phyloP scores from a whole-genome alignment of 75 land plant species.

The Pinus taeda region DNA sequence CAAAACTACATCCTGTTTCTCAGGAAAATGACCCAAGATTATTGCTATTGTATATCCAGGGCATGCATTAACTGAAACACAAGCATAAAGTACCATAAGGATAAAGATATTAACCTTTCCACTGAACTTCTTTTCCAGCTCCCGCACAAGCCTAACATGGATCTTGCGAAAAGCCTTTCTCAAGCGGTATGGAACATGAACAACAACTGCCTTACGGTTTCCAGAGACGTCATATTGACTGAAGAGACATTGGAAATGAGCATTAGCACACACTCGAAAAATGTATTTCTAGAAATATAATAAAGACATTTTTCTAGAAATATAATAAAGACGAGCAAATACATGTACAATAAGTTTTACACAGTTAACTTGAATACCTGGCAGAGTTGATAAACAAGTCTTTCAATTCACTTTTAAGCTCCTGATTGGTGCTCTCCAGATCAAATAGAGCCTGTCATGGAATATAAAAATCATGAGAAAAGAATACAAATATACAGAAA shows the following conservation, averaged over 20 bases:
- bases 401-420: slow-evolving; percentile 74
- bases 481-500: background rate
- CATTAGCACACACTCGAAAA: background rate
- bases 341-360: background rate
- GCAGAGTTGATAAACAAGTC: slow-evolving; percentile 81
- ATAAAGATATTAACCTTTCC: slow-evolving; percentile 63
- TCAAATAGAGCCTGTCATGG: slow-evolving; percentile 60
- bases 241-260: background rate
- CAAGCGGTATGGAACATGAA: slow-evolving; percentile 76
- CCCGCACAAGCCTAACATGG: slow-evolving; percentile 76
- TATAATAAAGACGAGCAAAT: too few relatives aligned
- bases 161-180: slow-evolving; percentile 75
- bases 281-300: background rate
- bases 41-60: background rate
- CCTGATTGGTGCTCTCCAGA: slow-evolving; percentile 67
- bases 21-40: background rate
- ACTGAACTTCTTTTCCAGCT: slow-evolving; percentile 91
- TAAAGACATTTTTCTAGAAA: too few relatives aligned
- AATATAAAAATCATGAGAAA: background rate
- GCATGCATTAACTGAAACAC: background rate
- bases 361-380: slow-evolving; percentile 32
- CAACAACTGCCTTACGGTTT: slow-evolving; percentile 66
- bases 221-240: slow-evolving; percentile 74
- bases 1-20: slow-evolving; percentile 63
- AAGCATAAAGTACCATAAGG: background rate